A percentile compares a stretch with the other conserved stretches of the same genome.
phyloP scores from a whole-genome alignment of 345 rosid genomes.

The Arabidopsis thaliana region TAIR10.1 NC_003070.9:843001-843500 shows the following conservation, averaged over 20 bases:
- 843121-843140: conserved; percentile 53
- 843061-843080: conserved; percentile 39
- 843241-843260: conserved; percentile 60
- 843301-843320: conserved; percentile 66
- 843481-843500: conserved; percentile 60
- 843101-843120: conserved; percentile 51
- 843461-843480: conserved; percentile 50
- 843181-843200: no score
- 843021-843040: conserved; percentile 30
- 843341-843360: conserved; percentile 53
- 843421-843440: conserved; percentile 40
- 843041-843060: conserved; percentile 26
- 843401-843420: conserved; percentile 56
- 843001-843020: conserved; percentile 50
- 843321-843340: conserved; percentile 59
- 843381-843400: conserved; percentile 60
- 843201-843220: no score
- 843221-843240: conserved; percentile 53
- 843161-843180: no score
- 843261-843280: conserved; percentile 54
- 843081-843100: conserved; percentile 43
- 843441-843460: conserved; percentile 52
- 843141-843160: conserved; percentile 41
- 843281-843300: conserved; percentile 53
- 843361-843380: conserved; percentile 54